Evolutionary conservation across 2,329 filamentous ascomycete species (phyloP).

Genomic region (Penicillium sp.): DNA sequence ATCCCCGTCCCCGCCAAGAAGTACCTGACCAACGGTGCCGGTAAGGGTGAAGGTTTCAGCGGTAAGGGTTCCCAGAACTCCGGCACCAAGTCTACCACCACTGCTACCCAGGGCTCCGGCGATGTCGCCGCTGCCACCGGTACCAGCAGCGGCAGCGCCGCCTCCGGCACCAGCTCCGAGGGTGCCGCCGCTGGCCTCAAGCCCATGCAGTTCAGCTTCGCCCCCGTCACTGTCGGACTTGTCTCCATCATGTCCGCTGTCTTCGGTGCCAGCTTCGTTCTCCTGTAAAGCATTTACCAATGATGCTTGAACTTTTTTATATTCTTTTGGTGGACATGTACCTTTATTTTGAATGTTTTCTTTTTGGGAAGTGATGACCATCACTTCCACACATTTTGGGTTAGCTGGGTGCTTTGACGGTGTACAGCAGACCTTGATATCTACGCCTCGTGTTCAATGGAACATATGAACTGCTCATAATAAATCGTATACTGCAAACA

Average conservation of each 20-base stretch:
- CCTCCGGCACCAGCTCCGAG: conserved; percentile 33
- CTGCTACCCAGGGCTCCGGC: conserved; percentile 54
- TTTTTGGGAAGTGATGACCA: background rate
- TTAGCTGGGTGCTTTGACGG: conserved; percentile 6
- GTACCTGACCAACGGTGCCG: conserved; percentile 61
- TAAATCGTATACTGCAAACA: background rate
- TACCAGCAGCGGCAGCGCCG: conserved; percentile 43
- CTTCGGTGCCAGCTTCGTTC: conserved; percentile 51
- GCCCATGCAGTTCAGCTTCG: conserved; percentile 28
- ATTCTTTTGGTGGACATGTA: conserved; percentile 12
- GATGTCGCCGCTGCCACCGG: conserved; percentile 30
- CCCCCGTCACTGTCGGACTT: conserved; percentile 54
- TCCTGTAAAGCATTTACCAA: conserved; percentile 29
- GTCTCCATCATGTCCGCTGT: conserved; percentile 56
- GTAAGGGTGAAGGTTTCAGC: conserved; percentile 56
- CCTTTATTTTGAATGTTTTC: conserved; percentile 14
- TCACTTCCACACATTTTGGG: background rate
- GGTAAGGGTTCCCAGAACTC: conserved; percentile 59
- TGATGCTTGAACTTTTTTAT: conserved; percentile 7
- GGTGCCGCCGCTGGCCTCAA: background rate
- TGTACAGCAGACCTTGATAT: conserved; percentile 18
- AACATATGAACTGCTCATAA: conserved; percentile 5
- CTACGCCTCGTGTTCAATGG: conserved; percentile 8
- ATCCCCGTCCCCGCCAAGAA: conserved; percentile 57
- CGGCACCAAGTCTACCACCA: conserved; percentile 51